A percentile compares a stretch with the other conserved stretches of the same genome.
phyloP scores from a whole-genome alignment of 768 basidiomycete species.

The Termitomyces sp. region DNA sequence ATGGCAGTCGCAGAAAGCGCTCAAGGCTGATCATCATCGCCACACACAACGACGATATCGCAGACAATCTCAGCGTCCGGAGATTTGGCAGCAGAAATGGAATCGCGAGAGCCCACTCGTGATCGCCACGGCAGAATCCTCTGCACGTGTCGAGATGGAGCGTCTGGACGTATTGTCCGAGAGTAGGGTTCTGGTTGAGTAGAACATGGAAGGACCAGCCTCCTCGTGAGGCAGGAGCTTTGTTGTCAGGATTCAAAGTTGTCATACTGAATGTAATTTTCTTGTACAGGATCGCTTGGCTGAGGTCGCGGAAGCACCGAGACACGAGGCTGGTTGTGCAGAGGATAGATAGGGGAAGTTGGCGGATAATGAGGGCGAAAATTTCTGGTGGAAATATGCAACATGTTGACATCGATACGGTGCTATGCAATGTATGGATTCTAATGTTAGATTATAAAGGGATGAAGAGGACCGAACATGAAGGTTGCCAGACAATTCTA shows the following conservation, averaged over 20 bases:
- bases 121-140: neutral
- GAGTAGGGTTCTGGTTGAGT: neutral
- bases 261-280: neutral
- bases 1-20: neutral
- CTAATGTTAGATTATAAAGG: neutral
- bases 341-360: neutral
- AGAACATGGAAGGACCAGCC: neutral
- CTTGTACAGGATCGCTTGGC: neutral
- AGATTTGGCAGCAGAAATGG: neutral
- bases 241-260: neutral
- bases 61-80: neutral
- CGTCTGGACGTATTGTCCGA: neutral
- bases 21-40: neutral
- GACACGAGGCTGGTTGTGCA: neutral
- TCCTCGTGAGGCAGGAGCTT: neutral
- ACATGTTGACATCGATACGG: neutral
- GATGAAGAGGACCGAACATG: neutral
- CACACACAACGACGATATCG: neutral
- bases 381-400: neutral
- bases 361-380: neutral
- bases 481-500: neutral
- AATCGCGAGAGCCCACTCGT: neutral
- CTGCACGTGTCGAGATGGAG: neutral
- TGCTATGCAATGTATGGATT: neutral
- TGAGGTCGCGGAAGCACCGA: neutral